Conservation (phyloP, 257 asterid genomes). For the Henckelia pumila region DNA sequence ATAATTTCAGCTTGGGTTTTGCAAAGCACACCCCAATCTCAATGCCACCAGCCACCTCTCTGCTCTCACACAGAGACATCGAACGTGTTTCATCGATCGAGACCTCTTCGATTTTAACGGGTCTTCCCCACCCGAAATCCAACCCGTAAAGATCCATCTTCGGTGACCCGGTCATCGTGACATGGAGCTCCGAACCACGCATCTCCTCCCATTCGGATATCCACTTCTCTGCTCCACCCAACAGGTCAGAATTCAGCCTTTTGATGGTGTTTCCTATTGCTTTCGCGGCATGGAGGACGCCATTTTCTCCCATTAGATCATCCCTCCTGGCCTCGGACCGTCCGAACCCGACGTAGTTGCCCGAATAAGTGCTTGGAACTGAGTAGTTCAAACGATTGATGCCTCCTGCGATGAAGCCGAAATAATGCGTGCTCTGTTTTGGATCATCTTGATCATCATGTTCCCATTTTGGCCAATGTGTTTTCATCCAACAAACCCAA, state of each 20-base stretch:
- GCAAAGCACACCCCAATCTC: constrained; percentile 39
- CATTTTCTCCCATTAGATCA: constrained; percentile 27
- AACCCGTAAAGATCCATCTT: constrained; percentile 32
- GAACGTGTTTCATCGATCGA: constrained; percentile 29
- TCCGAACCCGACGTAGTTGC: constrained; percentile 41
- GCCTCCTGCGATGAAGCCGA: constrained; percentile 45
- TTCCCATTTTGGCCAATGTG: constrained; percentile 16
- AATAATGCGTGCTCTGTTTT: constrained; percentile 19
- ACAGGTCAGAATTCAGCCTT: constrained; percentile 30
- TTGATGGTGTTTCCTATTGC: constrained; percentile 36
- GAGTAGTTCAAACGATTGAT: constrained; percentile 27
- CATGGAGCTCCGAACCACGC: constrained; percentile 35
- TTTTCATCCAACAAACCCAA: constrained; percentile 45
- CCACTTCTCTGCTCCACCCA: constrained; percentile 34
- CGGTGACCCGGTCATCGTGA: constrained; percentile 42
- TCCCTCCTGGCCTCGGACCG: constrained; percentile 16
- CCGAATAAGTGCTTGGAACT: constrained; percentile 32
- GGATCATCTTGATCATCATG: neutral
- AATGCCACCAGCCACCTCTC: constrained; percentile 36
- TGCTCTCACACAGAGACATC: constrained; percentile 36
- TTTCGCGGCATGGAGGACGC: constrained; percentile 30
- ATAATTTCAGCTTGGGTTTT: constrained; percentile 25
- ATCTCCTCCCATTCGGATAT: constrained; percentile 36
- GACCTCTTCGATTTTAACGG: constrained; percentile 38
- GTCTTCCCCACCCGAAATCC: constrained; percentile 55